Base-by-base conservation (phyloP, 345 rosid species). In the Gossypium turneri region DNA sequence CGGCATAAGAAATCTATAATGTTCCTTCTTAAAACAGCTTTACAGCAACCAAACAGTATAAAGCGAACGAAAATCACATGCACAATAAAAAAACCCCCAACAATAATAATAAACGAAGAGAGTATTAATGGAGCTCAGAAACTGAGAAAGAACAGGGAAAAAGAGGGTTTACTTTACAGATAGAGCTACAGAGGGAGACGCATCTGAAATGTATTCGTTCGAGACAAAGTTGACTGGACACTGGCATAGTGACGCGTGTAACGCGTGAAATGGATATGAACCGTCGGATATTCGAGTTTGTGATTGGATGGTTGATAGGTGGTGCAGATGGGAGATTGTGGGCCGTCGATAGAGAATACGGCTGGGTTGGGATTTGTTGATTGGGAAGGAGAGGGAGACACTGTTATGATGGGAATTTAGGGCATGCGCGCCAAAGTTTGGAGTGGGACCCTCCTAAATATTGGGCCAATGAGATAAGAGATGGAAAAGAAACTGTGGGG, bases 281-380 rank as follows among this genome's bases (percentile, higher is more conserved):
- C 70, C 79, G 84, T 64, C 41, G 19, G 75, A 80, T 85, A n/a
- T 24, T 9, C 0, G 24, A 61, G 41, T 57, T 50, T 34, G 59
- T 38, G 48, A 20, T 47, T 2, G 44, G 22, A 7, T 16, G 9
- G 7, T 34, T 34, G 41, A 34, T 34, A 5, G 41, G 41, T 6
- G 0, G 6, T 9, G 27, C 41, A 22, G 43, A 53, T 55, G 48
- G 34, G 44, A 19, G 60, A 34, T 12, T 47, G 1, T 75, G 73
- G 44, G 22, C 81, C 87, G 84, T 79, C 57, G 81, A 84, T 79
- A 1, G 73, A 73, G 78, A 67, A 29, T n/a, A 74, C 85, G 79
- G 78, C 78, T 66, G 70, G 75, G 77, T 48, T 25, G n/a, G 56
- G 58, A 13, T 4, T 3, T 19, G 24, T 66, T 55, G 65, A 34